Base-by-base conservation (phyloP, 192 early-diverging fungal species). In the Nowakowskiella sp. region DNA sequence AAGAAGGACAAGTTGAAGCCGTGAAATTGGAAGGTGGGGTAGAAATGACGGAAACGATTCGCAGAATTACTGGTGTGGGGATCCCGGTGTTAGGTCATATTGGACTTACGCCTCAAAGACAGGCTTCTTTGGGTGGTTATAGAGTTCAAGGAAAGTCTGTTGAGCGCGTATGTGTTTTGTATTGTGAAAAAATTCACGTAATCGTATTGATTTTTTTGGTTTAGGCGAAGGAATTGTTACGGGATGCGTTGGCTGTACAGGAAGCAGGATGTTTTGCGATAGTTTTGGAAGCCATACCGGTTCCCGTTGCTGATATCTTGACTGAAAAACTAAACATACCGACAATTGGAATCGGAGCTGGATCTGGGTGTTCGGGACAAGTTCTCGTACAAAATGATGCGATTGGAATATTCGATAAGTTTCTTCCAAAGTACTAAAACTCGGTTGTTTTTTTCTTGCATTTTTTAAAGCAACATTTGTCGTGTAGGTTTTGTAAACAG, bases 271-370 rank as follows among this genome's bases (percentile, higher is more conserved):
- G 87, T 55, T 96, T 88, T 74, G 77, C 79, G 1, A 61, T 99
- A 10, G 86, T 97, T 21, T 66, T 99, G 13, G 96, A 99, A 65
- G 90, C 90, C 24, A 79, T 99, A 42, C 92, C 96, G 3, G 79
- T 76, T 44, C 74, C 82, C n/a, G 88, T 99, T 8, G 96, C 92
- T 1, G 68, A 71, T n/a, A 76, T 83, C 30, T 83, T 96, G 44
- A 99, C 94, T 0, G 56, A 79, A 21, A 56, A 76, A 31, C 65
- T 99, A 25, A 47, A 46, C 1, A 80, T 97, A 31, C 94, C 94
- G 5, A 99, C 94, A 6, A 96, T 99, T 54, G 96, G 96, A 8
- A 99, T 99, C 60, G 96, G 96, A 34, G 92, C 96, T 4, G 94
- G 94, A 5, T 51, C 75, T 9, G 67, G 78, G 0, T 87, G 85